Evolutionary conservation across 257 asterid genomes (phyloP).

Genomic region (Capsicum rhomboideum): DNA sequence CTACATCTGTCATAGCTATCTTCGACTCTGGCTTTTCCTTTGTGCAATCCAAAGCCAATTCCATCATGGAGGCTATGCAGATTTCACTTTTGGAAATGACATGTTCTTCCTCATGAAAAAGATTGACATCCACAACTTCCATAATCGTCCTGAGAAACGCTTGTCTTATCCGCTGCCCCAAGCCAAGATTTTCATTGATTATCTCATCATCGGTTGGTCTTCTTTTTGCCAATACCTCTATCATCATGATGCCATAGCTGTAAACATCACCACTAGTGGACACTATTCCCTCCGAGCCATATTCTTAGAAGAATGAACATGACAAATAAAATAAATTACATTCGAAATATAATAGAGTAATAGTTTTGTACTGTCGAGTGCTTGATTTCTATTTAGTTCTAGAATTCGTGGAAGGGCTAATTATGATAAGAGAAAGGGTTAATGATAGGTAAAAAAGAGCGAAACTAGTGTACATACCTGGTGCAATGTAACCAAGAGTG

Average conservation of each 20-base stretch:
- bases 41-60: not conserved
- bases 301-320: constrained; percentile 8
- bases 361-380: not conserved
- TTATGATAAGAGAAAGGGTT: not conserved
- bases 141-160: not conserved
- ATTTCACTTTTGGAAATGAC: not conserved
- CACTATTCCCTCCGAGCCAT: constrained; percentile 26
- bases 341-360: not conserved
- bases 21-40: not conserved
- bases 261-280: constrained; percentile 21
- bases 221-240: constrained; percentile 22
- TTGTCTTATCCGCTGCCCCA: constrained; percentile 16
- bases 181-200: constrained; percentile 11
- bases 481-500: constrained; percentile 35
- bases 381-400: not conserved
- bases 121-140: not conserved
- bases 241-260: constrained; percentile 24
- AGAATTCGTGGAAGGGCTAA: not conserved
- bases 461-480: constrained; percentile 12
- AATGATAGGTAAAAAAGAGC: not conserved
- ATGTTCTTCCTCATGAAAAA: not conserved
- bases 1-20: not conserved
- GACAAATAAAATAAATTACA: not conserved
- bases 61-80: not conserved
- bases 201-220: constrained; percentile 19